Base-by-base conservation (phyloP, 1,139 yeast genomes). In the Debaryomycetaceae sp. region DNA sequence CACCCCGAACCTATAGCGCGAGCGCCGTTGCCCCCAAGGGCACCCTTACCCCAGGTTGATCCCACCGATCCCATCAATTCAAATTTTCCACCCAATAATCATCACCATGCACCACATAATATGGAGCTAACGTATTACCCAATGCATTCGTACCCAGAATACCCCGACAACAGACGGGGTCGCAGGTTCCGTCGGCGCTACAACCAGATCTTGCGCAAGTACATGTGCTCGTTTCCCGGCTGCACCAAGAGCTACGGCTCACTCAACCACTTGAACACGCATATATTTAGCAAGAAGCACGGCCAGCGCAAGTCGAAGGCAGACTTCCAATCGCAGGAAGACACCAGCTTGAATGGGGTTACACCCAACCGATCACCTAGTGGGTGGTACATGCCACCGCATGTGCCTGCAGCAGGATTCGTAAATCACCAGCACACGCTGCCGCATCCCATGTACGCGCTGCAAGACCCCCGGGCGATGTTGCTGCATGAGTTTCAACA, bases 171-270 rank as follows among this genome's bases (percentile, higher is more conserved):
- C 11, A 53, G 51, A 34, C 44, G 57, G 13, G 55, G 53, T 10
- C 40, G 71, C 35, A 58, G 89, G 25, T 79, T 80, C 34, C 65
- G 93, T 42, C 65, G 89, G 37, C 64, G 80, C 28, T 80, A 78
- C 44, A 76, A 78, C 44, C 89, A 83, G 49, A 80, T 83, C 45
- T 76, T 77, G 33, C 64, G 93, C 27, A 58, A 78, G 26, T 83
- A 80, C 54, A 62, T 58, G 29, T 83, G 93, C 50, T 70, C 71
- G 30, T 76, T 46, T 44, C 68, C 71, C 8, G 75, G 72, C 2
- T 83, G 93, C 47, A 59, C 69, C 25, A 83, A 83, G 54, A 76
- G 82, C 30, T 83, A 83, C 49, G 93, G 93, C 2, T 78, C 86
- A 15, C 59, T 83, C 30, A 83, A 83, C 52, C 93, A 83, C 52